phyloP scores from a whole-genome alignment of 495 filamentous ascomycete species.

The Viridothelium virens region DNA sequence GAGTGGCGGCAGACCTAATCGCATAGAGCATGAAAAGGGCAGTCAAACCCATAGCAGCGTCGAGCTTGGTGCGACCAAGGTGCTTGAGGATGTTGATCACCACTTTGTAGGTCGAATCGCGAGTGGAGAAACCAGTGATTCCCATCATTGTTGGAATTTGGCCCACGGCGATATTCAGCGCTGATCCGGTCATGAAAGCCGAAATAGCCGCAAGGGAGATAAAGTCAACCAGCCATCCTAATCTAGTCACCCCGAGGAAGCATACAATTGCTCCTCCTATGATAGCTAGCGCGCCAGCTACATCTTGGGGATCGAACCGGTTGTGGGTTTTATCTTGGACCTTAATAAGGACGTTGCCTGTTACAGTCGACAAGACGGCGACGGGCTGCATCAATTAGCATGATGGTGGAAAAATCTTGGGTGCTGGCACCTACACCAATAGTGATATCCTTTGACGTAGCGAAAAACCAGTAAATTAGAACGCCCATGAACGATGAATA shows the following conservation, averaged over 20 bases:
- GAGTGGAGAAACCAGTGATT: constrained; percentile 69
- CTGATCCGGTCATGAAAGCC: constrained; percentile 97
- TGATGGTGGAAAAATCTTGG: background rate
- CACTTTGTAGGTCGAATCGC: constrained; percentile 72
- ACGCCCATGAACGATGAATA: constrained; percentile 99
- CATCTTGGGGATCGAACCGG: constrained; percentile 38
- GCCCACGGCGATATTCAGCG: constrained; percentile 82
- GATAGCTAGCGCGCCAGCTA: constrained; percentile 75
- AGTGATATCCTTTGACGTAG: constrained; percentile 97
- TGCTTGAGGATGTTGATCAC: constrained; percentile 82
- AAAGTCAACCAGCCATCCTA: constrained; percentile 91
- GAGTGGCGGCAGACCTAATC: constrained; percentile 64
- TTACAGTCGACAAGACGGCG: constrained; percentile 87
- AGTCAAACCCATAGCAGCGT: constrained; percentile 85
- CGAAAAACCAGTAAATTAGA: constrained; percentile 95
- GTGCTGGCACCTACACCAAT: constrained; percentile 66
- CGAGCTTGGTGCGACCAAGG: constrained; percentile 56
- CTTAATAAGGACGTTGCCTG: constrained; percentile 66
- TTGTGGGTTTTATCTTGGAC: constrained; percentile 50
- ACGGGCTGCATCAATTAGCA: constrained; percentile 58
- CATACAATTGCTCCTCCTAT: constrained; percentile 75
- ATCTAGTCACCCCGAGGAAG: constrained; percentile 68
- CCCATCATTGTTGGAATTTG: constrained; percentile 84
- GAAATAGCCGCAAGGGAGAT: constrained; percentile 87
- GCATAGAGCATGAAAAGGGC: constrained; percentile 76